Base-by-base conservation (phyloP, 169 alveolate genomes). In the Plasmodium coatneyi region DNA sequence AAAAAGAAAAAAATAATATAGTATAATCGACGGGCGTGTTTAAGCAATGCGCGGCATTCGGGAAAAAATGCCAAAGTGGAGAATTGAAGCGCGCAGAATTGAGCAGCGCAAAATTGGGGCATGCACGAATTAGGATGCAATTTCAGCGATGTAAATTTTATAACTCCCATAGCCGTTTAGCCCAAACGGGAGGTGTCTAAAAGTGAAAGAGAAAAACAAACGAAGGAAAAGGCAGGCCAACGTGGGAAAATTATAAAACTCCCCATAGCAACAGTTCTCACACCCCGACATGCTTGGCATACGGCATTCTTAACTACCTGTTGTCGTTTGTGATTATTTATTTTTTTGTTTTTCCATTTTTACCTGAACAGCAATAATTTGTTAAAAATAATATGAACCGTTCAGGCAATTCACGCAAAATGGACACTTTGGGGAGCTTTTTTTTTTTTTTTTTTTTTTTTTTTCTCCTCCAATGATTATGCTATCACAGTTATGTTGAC, bases 301-400 rank as follows among this genome's bases (percentile, higher is more conserved):
- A 49, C 60, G 60, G 22, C 60, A 49, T 49, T 14, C 60, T 14
- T 49, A 49, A 49, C 60, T 49, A 49, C 60, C 60, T 49, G 60
- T 49, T 49, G 60, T 22, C 36, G n/a, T 22, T 66, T 66, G 76
- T 66, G 30, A 66, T 66, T 66, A 9, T 66, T 25, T 22, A 7
- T 66, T 66, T 19, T 66, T 66, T 66, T 66, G 4, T 66, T 66
- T 22, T 66, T n/a, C 76, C 36, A 66, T 66, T 66, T 66, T 66
- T 19, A 22, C 76, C 76, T 66, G 76, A 28, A 66, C 76, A 66
- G 76, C 76, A 66, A 66, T 19, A 28, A 19, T 25, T 66, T 66
- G 76, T 66, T 66, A 66, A 66, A 66, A 66, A 66, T 66, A 66
- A 66, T 66, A 66, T 66, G 76, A 66, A 66, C 34, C 5, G 76